Evolutionary conservation across 2,329 filamentous ascomycete genomes (phyloP), one percentile per base, ranked within the genome.

Genomic region (Verticillium alfalfae): DNA sequence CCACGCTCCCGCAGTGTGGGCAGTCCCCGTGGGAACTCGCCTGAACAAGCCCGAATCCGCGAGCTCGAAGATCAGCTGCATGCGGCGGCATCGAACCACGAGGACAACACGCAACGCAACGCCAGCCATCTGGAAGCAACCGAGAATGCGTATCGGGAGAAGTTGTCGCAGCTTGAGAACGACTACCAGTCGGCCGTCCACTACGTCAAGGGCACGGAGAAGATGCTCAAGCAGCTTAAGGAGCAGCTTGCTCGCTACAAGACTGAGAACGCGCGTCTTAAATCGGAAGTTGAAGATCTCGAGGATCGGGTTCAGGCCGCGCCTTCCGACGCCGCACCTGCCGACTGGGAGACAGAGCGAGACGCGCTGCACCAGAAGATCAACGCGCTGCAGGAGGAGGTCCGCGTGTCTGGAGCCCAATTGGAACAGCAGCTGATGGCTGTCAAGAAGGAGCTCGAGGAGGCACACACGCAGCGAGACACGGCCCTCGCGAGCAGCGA

Each of bases 201-300:
- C 75, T 99, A 99, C 71, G 92, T 99, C 67, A 96, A 97, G 76
- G 95, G 95, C 62, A 98, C 95, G 1, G 95, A 99, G 77, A 98
- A 97, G 84, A 97, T 99, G 93, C 85, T 99, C 57, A 93, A 95
- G 76, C 94, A 96, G 75, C 94, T 99, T 83, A 98, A 98, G 79
- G 93, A 97, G 70, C 95, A 99, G 77, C 82, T 99, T n/a, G 84
- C 90, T 60, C 91, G 93, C 62, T 95, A 96, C 78, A 98, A 98
- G 82, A 78, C 87, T 13, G 90, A 95, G 64, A 97, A 97, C 70
- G 80, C 83, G 18, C 90, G 90, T 63, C 81, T 99, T 49, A 93
- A 95, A 74, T 84, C 87, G 56, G 92, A 97, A 70, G 80, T 97
- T n/a, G 84, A 89, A 41, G 82, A 85, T 60, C 80, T 88, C 60